Evolutionary conservation across 192 early-diverging fungal genomes (phyloP).

Genomic region (Gonapodya sp.): DNA sequence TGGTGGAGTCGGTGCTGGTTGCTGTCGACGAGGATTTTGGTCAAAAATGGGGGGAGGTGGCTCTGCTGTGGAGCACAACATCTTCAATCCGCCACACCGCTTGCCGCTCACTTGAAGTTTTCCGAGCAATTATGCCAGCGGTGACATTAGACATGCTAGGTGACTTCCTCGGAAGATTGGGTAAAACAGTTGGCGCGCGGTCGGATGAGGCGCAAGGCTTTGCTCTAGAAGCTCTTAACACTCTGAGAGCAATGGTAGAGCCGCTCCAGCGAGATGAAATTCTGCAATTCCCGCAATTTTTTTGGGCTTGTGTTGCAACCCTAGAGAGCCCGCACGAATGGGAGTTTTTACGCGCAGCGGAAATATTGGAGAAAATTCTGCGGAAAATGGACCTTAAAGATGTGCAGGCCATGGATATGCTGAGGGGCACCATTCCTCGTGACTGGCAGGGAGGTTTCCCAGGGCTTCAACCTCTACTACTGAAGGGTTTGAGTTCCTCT

Average conservation of each 20-base stretch:
- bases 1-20: slow-evolving; percentile 23
- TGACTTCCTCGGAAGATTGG: slow-evolving; percentile 63
- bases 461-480: slow-evolving; percentile 62
- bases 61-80: slow-evolving; percentile 70
- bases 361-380: slow-evolving; percentile 53
- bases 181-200: slow-evolving; percentile 65
- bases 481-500: slow-evolving; percentile 57
- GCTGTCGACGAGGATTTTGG: slow-evolving; percentile 26
- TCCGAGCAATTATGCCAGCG: slow-evolving; percentile 56
- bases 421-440: slow-evolving; percentile 53
- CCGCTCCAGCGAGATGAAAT: slow-evolving; percentile 40
- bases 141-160: slow-evolving; percentile 67
- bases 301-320: slow-evolving; percentile 70
- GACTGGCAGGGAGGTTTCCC: slow-evolving; percentile 66
- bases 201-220: slow-evolving; percentile 71
- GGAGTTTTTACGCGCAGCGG: slow-evolving; percentile 62
- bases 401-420: slow-evolving; percentile 24
- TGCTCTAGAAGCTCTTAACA: slow-evolving; percentile 64
- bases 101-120: slow-evolving; percentile 75
- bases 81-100: slow-evolving; percentile 83
- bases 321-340: slow-evolving; percentile 63
- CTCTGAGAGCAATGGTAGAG: slow-evolving; percentile 53
- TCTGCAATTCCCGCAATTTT: slow-evolving; percentile 63
- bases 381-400: slow-evolving; percentile 48
- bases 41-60: slow-evolving; percentile 68